Conservation (phyloP, 148 eudicot species). For the Polygonum aviculare region DNA sequence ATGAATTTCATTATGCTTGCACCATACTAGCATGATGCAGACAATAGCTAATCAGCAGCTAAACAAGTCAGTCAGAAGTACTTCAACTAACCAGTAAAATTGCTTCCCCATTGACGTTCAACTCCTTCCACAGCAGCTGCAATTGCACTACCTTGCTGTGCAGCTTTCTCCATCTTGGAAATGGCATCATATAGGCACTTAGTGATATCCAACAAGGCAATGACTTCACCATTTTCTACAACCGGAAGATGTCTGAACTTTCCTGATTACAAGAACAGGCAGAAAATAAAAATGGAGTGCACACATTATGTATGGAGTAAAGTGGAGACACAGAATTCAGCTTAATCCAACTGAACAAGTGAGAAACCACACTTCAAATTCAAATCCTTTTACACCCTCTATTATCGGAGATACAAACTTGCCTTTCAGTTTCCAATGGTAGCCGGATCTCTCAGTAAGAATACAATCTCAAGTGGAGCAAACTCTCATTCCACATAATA, state of each 20-base stretch:
- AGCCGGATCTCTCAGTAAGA: background rate
- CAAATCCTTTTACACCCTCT: background rate
- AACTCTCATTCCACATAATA: background rate
- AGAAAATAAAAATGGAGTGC: background rate
- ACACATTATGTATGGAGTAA: background rate
- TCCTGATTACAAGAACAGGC: conserved; percentile 31
- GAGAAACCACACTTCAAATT: background rate
- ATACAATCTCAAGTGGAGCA: background rate
- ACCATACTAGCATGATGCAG: background rate
- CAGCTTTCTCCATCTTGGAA: conserved; percentile 94
- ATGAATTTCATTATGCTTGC: background rate
- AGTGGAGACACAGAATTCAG: background rate
- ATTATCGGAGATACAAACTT: background rate
- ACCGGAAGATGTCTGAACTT: conserved; percentile 97
- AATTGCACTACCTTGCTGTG: conserved; percentile 96
- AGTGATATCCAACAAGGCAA: conserved; percentile 86
- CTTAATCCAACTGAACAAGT: background rate
- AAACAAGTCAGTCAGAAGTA: background rate
- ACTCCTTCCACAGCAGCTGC: conserved; percentile 99
- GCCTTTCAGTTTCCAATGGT: background rate
- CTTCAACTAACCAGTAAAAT: conserved; percentile 48
- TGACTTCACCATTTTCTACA: conserved; percentile 98
- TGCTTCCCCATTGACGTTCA: conserved; percentile 83
- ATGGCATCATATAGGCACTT: conserved; percentile 98
- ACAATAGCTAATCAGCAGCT: background rate